These are phyloP conservation scores for Penicillium manginii DNA, from an alignment of 495 filamentous ascomycete genomes.

Conservation along the genomic window DNA sequence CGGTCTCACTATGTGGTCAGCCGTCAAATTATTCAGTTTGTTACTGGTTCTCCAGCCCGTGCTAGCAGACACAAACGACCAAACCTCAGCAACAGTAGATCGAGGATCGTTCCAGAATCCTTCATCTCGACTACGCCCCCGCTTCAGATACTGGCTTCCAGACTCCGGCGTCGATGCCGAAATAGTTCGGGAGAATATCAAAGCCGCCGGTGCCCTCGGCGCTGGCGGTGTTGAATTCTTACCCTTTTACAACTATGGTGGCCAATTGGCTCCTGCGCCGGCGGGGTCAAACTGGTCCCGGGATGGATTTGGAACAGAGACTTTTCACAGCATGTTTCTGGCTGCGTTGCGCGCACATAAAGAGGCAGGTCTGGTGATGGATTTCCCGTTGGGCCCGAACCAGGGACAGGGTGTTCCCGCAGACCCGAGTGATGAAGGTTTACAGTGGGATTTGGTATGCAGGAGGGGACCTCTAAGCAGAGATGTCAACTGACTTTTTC, in stretches of 20 bases:
- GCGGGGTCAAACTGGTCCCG: slow-evolving; percentile 42
- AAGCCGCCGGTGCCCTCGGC: slow-evolving; percentile 33
- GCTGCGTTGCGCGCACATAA: slow-evolving; percentile 39
- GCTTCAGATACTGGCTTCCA: slow-evolving; percentile 45
- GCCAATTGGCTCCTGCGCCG: neutral
- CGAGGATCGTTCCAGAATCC: slow-evolving; percentile 33
- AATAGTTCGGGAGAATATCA: slow-evolving; percentile 38
- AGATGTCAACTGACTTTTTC: neutral
- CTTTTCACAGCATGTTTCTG: slow-evolving; percentile 42
- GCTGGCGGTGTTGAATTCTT: slow-evolving; percentile 50
- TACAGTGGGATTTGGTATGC: slow-evolving; percentile 43
- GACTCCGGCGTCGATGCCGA: slow-evolving; percentile 42
- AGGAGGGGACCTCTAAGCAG: neutral
- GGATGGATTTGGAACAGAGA: slow-evolving; percentile 51
- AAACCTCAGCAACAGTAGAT: slow-evolving; percentile 15
- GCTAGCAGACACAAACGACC: slow-evolving; percentile 22
- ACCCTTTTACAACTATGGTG: slow-evolving; percentile 45
- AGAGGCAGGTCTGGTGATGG: slow-evolving; percentile 45
- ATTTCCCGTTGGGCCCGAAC: slow-evolving; percentile 54
- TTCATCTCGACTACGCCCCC: slow-evolving; percentile 22
- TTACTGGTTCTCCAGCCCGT: slow-evolving; percentile 15
- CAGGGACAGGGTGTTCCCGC: slow-evolving; percentile 55
- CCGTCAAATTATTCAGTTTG: neutral
- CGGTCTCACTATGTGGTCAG: slow-evolving; percentile 7
- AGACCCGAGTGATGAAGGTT: slow-evolving; percentile 26